phyloP scores from a whole-genome alignment of 192 early-diverging fungal species.

The Polychytrium aggregatum region DNA sequence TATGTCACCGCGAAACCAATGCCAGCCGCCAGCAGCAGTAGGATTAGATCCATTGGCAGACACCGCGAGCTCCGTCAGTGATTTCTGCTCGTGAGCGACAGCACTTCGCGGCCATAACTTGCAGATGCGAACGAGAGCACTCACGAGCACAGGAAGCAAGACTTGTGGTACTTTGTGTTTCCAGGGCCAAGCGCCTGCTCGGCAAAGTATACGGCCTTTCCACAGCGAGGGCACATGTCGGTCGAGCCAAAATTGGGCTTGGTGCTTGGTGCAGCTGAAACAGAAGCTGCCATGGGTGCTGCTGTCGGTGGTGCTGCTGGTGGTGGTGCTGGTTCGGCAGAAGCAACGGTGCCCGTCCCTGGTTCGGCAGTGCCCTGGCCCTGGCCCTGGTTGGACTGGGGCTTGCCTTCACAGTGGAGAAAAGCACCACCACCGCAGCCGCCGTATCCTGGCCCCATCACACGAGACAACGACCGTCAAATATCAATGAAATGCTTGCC shows the following conservation, averaged over 20 bases:
- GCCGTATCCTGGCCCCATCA: conserved; percentile 30
- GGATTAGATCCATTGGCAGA: too few species aligned
- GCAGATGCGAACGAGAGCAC: too few species aligned
- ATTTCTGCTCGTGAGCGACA: too few species aligned
- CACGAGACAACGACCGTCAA: too few species aligned
- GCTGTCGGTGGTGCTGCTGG: not conserved
- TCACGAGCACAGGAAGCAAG: conserved; percentile 32
- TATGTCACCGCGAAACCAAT: too few species aligned
- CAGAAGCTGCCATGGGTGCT: conserved; percentile 1
- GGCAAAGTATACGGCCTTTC: conserved; percentile 37
- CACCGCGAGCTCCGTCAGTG: not conserved
- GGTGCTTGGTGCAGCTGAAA: too few species aligned
- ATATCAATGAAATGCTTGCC: too few species aligned
- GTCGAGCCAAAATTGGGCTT: conserved; percentile 17
- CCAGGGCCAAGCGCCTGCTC: conserved; percentile 32
- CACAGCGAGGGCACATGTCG: conserved; percentile 27
- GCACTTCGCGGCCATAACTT: too few species aligned
- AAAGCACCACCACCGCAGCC: conserved; percentile 16
- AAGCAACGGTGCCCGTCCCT: not conserved
- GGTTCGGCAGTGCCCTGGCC: conserved; percentile 13
- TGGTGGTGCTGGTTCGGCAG: too few species aligned
- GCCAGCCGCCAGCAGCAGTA: too few species aligned
- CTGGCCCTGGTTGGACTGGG: too few species aligned
- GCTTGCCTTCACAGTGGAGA: too few species aligned
- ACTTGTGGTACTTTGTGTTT: conserved; percentile 34